Percentiles rank a stretch among this genome's conserved stretches.
These are phyloP conservation scores for Primulina eburnea DNA, from an alignment of 257 asterid species.

Conservation along the genomic window DNA sequence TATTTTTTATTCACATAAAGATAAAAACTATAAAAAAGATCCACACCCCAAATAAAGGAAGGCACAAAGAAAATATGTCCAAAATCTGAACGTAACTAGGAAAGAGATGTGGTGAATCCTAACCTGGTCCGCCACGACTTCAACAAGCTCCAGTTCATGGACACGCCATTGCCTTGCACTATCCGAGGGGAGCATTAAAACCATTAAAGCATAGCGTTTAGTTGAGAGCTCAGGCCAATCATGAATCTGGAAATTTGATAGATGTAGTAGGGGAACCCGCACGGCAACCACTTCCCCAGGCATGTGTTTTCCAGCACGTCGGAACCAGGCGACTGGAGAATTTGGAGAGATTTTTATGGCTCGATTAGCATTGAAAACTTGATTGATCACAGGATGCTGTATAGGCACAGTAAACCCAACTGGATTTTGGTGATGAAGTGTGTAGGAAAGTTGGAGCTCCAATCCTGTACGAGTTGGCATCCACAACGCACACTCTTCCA, in stretches of 20 bases:
- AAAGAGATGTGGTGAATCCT: constrained; percentile 16
- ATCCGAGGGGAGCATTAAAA: constrained; percentile 89
- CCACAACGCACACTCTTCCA: constrained; percentile 98
- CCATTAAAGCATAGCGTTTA: constrained; percentile 91
- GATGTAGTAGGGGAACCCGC: constrained; percentile 85
- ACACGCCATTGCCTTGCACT: constrained; percentile 98
- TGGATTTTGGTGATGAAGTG: constrained; percentile 84
- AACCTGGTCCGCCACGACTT: constrained; percentile 99
- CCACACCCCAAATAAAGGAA: neutral
- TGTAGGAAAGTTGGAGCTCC: constrained; percentile 93
- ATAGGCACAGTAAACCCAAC: constrained; percentile 87
- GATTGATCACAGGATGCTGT: constrained; percentile 73
- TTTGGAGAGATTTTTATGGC: constrained; percentile 78
- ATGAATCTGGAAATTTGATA: constrained; percentile 84
- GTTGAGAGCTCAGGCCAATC: constrained; percentile 98
- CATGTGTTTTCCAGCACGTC: constrained; percentile 73
- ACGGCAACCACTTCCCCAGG: constrained; percentile 97
- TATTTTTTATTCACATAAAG: neutral
- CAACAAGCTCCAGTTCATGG: constrained; percentile 96
- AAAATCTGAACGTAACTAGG: constrained; percentile 11
- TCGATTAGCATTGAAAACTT: constrained; percentile 70
- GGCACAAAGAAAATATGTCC: neutral
- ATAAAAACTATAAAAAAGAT: neutral
- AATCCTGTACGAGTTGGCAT: constrained; percentile 94
- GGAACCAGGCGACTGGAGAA: constrained; percentile 79